A percentile compares a stretch with the other conserved stretches of the same genome.
These are phyloP conservation scores for Penicillium atrosanguineum DNA, from an alignment of 495 filamentous ascomycete genomes.

Conservation along the genomic window DNA sequence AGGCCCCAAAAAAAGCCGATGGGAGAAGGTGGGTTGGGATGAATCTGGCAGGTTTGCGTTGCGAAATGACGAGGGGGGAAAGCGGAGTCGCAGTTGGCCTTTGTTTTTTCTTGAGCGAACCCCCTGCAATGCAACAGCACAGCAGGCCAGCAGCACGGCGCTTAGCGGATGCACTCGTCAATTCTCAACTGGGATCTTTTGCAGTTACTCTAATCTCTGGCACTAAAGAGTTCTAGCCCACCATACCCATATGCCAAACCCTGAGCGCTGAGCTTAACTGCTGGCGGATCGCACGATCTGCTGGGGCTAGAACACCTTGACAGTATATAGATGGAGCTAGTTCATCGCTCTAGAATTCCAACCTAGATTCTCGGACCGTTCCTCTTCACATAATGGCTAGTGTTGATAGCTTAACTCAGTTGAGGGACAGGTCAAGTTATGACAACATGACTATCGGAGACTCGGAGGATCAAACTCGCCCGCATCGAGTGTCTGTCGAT, in stretches of 20 bases:
- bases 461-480: not conserved
- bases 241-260: not conserved
- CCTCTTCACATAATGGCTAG: too few species aligned
- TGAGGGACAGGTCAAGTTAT: too few species aligned
- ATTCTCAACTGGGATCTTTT: not conserved
- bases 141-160: not conserved
- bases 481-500: not conserved
- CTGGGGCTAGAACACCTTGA: not conserved
- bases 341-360: not conserved
- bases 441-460: not conserved
- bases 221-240: not conserved
- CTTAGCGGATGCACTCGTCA: not conserved
- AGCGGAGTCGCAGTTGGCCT: slow-evolving; percentile 16
- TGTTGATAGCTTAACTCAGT: too few species aligned
- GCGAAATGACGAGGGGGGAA: slow-evolving; percentile 22
- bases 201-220: not conserved
- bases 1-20: slow-evolving; percentile 12
- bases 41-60: slow-evolving; percentile 10
- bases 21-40: slow-evolving; percentile 6
- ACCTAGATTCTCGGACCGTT: too few species aligned
- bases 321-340: not conserved
- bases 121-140: not conserved
- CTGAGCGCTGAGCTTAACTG: not conserved
- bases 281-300: slow-evolving; percentile 1
- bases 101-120: slow-evolving; percentile 12